Percentiles rank a stretch among this genome's conserved stretches.
These are phyloP conservation scores for Helicostylum pulchrum DNA, from an alignment of 192 early-diverging fungal species.

Conservation along the genomic window DNA sequence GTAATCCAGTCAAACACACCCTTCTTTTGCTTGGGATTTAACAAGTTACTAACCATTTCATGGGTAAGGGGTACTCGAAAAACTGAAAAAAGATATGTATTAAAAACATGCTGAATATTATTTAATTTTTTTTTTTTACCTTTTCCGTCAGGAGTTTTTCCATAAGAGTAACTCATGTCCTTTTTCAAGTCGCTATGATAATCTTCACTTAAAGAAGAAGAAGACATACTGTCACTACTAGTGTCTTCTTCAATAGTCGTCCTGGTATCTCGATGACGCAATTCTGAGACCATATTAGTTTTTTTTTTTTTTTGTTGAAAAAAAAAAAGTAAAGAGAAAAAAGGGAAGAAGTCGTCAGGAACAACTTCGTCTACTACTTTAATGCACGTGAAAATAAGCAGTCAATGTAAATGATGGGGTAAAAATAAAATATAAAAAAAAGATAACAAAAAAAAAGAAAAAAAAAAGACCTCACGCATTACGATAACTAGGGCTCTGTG, in stretches of 20 bases:
- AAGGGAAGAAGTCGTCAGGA: not conserved
- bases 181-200: slow-evolving; percentile 9
- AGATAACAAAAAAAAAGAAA: not conserved
- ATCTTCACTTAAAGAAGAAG: slow-evolving; percentile 13
- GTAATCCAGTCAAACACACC: slow-evolving; percentile 73
- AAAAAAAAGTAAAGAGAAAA: slow-evolving; percentile 4
- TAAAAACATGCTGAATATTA: slow-evolving; percentile 1
- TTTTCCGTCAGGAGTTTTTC: slow-evolving; percentile 40
- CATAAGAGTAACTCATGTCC: slow-evolving; percentile 28
- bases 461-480: not conserved
- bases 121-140: slow-evolving; percentile 20
- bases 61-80: slow-evolving; percentile 74
- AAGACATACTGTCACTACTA: not conserved
- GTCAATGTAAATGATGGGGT: slow-evolving; percentile 11
- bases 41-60: slow-evolving; percentile 74
- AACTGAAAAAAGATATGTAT: slow-evolving; percentile 36
- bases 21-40: slow-evolving; percentile 66
- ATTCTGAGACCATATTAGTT: slow-evolving; percentile 5
- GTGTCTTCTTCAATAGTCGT: slow-evolving; percentile 6
- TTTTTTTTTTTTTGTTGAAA: not conserved
- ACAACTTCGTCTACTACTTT: not conserved
- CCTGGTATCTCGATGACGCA: slow-evolving; percentile 1
- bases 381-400: slow-evolving; percentile 1
- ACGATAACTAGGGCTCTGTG: not conserved
- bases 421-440: too few species aligned